Conservation (phyloP, 148 eudicot genomes). For the Chenopodium quinoa region DNA sequence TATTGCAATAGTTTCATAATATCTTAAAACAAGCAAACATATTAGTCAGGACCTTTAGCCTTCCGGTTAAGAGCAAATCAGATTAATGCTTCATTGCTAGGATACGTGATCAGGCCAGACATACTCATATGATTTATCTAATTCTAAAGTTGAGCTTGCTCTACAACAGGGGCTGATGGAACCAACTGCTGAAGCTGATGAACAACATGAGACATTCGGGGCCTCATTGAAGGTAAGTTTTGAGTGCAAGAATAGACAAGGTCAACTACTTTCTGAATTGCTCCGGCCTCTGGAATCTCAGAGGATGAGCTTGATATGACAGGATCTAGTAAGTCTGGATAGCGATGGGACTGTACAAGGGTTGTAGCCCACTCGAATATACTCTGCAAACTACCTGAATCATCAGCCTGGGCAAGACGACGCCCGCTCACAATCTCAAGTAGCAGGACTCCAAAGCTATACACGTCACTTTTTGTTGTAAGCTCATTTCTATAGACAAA, state of each 20-base stretch:
- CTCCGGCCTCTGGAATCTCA: conserved; percentile 71
- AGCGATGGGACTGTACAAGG: conserved; percentile 71
- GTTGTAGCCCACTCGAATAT: conserved; percentile 98
- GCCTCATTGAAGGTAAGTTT: conserved; percentile 87
- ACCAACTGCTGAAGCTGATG: conserved; percentile 89
- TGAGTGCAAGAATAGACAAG: conserved; percentile 92
- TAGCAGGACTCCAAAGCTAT: conserved; percentile 86
- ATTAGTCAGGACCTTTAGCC: background rate
- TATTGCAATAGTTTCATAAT: background rate
- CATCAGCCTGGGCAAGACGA: conserved; percentile 87
- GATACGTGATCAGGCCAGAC: background rate
- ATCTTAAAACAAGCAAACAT: background rate
- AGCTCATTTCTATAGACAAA: conserved; percentile 90
- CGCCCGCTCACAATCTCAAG: conserved; percentile 89
- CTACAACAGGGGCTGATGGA: conserved; percentile 34
- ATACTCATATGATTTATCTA: background rate
- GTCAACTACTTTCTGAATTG: conserved; percentile 84
- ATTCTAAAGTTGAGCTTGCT: conserved; percentile 28
- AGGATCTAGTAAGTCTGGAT: conserved; percentile 76
- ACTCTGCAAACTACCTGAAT: conserved; percentile 86
- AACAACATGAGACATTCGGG: conserved; percentile 93
- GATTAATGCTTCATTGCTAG: background rate
- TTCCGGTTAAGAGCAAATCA: background rate
- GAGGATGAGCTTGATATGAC: conserved; percentile 48
- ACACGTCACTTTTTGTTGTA: conserved; percentile 91